These are phyloP conservation scores for Penicillium tannophilum DNA, from an alignment of 495 filamentous ascomycete species.

Conservation along the genomic window DNA sequence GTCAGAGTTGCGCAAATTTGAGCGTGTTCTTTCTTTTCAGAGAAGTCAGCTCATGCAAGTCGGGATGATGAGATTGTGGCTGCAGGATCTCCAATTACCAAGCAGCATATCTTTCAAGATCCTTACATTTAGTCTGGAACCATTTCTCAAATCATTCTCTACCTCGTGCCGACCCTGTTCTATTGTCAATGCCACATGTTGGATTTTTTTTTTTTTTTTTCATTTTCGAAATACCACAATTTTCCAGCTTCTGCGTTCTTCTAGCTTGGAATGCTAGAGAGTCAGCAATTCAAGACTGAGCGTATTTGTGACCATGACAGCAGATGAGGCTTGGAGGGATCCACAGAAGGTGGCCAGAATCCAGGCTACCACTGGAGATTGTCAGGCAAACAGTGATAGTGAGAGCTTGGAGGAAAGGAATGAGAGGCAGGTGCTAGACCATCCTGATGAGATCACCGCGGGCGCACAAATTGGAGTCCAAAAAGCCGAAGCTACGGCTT, in stretches of 20 bases:
- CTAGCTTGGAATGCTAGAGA: neutral
- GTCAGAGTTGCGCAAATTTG: neutral
- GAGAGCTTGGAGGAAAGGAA: neutral
- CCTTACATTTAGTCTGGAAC: neutral
- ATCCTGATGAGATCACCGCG: neutral
- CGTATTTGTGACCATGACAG: neutral
- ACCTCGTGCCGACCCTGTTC: neutral
- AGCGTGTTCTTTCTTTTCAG: neutral
- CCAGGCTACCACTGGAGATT: neutral
- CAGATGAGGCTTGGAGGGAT: neutral
- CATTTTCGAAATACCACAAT: neutral
- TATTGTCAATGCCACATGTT: neutral
- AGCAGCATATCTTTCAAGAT: neutral
- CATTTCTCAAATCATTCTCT: neutral
- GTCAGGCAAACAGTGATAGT: neutral
- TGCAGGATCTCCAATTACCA: neutral
- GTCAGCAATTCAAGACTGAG: neutral
- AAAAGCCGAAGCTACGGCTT: conserved; percentile 38
- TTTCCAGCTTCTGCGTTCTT: neutral
- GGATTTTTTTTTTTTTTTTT: neutral
- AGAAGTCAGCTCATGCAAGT: neutral
- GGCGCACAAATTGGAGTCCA: conserved; percentile 13
- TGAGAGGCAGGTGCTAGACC: neutral
- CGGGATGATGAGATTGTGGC: neutral
- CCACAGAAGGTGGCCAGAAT: neutral